Conservation (phyloP, 805 yeast genomes). For the Ogataea paraovalis region DNA sequence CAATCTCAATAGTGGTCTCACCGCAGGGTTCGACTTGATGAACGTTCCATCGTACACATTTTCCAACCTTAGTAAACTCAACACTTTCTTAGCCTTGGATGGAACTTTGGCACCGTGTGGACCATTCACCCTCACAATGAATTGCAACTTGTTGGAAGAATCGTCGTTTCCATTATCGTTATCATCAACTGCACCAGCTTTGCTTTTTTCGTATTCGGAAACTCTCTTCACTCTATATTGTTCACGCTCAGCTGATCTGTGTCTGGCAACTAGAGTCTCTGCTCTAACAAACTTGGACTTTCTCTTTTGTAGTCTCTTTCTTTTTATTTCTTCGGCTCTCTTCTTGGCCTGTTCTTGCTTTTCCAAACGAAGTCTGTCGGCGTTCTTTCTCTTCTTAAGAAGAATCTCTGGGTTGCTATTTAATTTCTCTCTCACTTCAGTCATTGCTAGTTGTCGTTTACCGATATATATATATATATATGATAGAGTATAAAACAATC, state of each 20-base stretch:
- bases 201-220: constrained; percentile 45
- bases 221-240: constrained; percentile 63
- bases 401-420: constrained; percentile 75
- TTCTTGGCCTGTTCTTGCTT: constrained; percentile 63
- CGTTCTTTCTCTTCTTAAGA: constrained; percentile 73
- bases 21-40: constrained; percentile 55
- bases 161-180: constrained; percentile 25
- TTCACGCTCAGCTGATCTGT: constrained; percentile 64
- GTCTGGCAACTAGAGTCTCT: constrained; percentile 66
- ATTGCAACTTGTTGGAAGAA: constrained; percentile 49
- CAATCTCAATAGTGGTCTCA: constrained; percentile 60
- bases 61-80: constrained; percentile 56
- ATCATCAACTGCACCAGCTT: constrained; percentile 22
- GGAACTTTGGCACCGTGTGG: constrained; percentile 66
- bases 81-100: constrained; percentile 53
- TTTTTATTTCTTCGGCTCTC: constrained; percentile 43
- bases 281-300: constrained; percentile 64
- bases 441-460: constrained; percentile 9
- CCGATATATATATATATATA: not conserved
- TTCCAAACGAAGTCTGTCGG: constrained; percentile 67
- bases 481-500: not conserved
- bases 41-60: constrained; percentile 68
- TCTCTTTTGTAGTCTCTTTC: constrained; percentile 39
- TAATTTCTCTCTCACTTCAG: constrained; percentile 35
- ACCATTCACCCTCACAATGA: constrained; percentile 65